phyloP scores from a whole-genome alignment of 768 basidiomycete species.

The Leccinum rimulosum region DNA sequence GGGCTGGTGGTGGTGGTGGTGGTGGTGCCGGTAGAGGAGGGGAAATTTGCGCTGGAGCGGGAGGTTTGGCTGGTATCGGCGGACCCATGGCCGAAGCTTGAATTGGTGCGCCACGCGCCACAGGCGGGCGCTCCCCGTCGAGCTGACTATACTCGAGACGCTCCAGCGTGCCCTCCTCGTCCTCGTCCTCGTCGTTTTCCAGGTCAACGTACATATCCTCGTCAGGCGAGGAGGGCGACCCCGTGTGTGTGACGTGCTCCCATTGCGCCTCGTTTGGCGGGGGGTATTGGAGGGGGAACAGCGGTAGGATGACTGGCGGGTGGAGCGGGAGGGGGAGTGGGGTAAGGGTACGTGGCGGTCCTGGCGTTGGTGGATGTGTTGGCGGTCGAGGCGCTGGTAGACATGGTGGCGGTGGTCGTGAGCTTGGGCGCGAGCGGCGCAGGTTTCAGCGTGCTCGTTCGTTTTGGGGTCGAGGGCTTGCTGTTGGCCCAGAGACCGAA shows the following conservation, averaged over 20 bases:
- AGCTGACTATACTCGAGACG: constrained; percentile 21
- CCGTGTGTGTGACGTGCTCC: constrained; percentile 19
- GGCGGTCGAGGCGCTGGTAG: background rate
- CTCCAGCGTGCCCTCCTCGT: constrained; percentile 6
- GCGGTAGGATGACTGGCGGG: background rate
- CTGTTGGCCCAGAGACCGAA: constrained; percentile 10
- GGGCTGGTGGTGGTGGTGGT: background rate
- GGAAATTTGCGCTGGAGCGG: no score
- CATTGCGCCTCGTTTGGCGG: constrained; percentile 18
- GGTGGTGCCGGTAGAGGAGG: no score
- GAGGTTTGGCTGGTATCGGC: no score
- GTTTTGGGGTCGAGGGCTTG: constrained; percentile 19
- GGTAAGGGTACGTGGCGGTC: background rate
- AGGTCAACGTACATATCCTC: constrained; percentile 7
- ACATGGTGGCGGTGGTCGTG: constrained; percentile 6
- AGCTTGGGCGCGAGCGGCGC: constrained; percentile 24
- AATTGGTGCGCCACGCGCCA: background rate
- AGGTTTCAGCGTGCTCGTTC: constrained; percentile 15
- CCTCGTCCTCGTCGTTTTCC: no score
- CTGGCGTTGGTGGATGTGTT: background rate
- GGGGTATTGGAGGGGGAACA: constrained; percentile 9
- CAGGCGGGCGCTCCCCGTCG: constrained; percentile 1
- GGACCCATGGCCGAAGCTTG: background rate
- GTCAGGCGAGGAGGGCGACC: constrained; percentile 16
- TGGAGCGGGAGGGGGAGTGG: background rate